phyloP scores from a whole-genome alignment of 2,329 filamentous ascomycete genomes.

The Aspergillus alliaceus region DNA sequence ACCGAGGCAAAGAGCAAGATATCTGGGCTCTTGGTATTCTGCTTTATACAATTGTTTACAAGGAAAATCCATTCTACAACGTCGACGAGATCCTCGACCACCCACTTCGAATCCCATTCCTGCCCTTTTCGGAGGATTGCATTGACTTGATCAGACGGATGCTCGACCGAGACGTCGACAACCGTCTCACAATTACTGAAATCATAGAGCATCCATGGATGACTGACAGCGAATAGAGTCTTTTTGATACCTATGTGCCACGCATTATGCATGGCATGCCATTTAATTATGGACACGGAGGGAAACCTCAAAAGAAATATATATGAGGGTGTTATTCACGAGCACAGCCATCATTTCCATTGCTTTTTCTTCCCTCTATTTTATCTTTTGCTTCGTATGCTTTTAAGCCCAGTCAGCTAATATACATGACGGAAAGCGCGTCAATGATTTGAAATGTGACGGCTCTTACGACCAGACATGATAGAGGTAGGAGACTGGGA shows the following conservation, averaged over 20 bases:
- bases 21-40: slow-evolving; percentile 97
- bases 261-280: not conserved
- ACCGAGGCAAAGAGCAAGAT: slow-evolving; percentile 94
- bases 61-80: slow-evolving; percentile 98
- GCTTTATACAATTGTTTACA: slow-evolving; percentile 98
- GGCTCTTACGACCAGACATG: slow-evolving; percentile 15
- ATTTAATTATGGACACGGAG: not conserved
- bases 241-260: not conserved
- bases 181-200: slow-evolving; percentile 80
- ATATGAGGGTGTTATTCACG: slow-evolving; percentile 5
- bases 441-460: slow-evolving; percentile 5
- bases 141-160: slow-evolving; percentile 89
- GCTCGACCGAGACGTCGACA: slow-evolving; percentile 85
- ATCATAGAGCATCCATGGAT: slow-evolving; percentile 88
- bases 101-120: slow-evolving; percentile 80
- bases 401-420: not conserved
- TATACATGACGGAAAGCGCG: slow-evolving; percentile 13
- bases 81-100: slow-evolving; percentile 99
- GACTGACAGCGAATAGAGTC: slow-evolving; percentile 23
- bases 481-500: slow-evolving; percentile 10
- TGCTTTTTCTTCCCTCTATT: too few species aligned
- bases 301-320: slow-evolving; percentile 4
- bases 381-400: too few species aligned
- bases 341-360: not conserved
- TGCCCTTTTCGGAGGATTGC: slow-evolving; percentile 71